These are phyloP conservation scores for Backusella parvicylindrica DNA, from an alignment of 192 early-diverging fungal species.

Conservation along the genomic window DNA sequence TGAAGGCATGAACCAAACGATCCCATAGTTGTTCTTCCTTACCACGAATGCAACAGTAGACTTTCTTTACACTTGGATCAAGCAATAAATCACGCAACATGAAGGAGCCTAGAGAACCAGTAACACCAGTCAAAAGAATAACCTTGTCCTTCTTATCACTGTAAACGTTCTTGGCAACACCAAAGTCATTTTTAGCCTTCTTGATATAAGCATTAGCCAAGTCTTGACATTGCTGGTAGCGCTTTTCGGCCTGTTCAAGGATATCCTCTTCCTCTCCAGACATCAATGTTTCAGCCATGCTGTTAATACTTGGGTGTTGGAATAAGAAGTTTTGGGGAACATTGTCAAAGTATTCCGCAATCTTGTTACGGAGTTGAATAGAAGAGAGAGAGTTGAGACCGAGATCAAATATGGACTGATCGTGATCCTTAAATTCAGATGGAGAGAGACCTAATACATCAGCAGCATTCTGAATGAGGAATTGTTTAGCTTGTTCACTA, in stretches of 20 bases:
- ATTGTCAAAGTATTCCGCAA: slow-evolving; percentile 1
- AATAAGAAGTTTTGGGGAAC: slow-evolving; percentile 31
- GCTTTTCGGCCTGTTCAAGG: not conserved
- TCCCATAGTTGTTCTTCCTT: not conserved
- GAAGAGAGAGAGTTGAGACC: slow-evolving; percentile 28
- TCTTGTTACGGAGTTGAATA: slow-evolving; percentile 22
- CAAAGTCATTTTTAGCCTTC: slow-evolving; percentile 13
- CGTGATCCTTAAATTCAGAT: slow-evolving; percentile 4
- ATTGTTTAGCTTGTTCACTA: not conserved
- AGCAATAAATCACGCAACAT: slow-evolving; percentile 19
- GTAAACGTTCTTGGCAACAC: not conserved
- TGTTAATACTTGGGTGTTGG: slow-evolving; percentile 16
- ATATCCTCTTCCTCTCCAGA: not conserved
- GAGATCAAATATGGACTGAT: slow-evolving; percentile 25
- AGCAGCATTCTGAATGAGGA: slow-evolving; percentile 5
- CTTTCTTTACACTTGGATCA: slow-evolving; percentile 19
- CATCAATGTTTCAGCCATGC: slow-evolving; percentile 4
- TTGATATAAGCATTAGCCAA: slow-evolving; percentile 12
- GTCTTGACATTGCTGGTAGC: not conserved
- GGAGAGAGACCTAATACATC: slow-evolving; percentile 8
- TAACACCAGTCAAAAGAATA: slow-evolving; percentile 33
- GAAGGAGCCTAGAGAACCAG: slow-evolving; percentile 32
- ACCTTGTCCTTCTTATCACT: slow-evolving; percentile 7
- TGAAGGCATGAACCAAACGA: slow-evolving; percentile 19
- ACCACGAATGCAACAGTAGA: slow-evolving; percentile 30